phyloP scores from a whole-genome alignment of 495 filamentous ascomycete species.

The Xylaria flabelliformis region DNA sequence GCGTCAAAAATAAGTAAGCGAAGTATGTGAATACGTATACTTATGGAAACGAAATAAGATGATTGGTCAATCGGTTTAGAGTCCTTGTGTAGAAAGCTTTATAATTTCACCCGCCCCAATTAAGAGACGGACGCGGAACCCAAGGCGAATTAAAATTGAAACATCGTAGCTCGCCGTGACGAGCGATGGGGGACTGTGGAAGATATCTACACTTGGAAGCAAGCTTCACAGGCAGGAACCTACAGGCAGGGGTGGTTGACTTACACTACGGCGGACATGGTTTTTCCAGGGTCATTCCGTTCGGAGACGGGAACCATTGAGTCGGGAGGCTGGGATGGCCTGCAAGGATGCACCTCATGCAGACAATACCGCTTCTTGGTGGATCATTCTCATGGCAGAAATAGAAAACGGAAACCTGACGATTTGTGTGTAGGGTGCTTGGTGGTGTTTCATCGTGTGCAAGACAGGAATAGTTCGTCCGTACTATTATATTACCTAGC shows the following conservation, averaged over 20 bases:
- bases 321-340: slow-evolving; percentile 29
- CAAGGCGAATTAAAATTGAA: not conserved
- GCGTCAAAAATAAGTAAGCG: not conserved
- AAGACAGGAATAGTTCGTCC: slow-evolving; percentile 11
- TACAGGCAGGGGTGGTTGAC: slow-evolving; percentile 21
- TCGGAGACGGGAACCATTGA: slow-evolving; percentile 26
- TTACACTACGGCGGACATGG: slow-evolving; percentile 9
- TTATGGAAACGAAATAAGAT: not conserved
- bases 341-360: slow-evolving; percentile 28
- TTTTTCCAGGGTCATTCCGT: slow-evolving; percentile 14
- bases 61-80: not conserved
- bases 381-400: slow-evolving; percentile 22
- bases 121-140: not conserved
- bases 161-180: not conserved
- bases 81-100: not conserved
- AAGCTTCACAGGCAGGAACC: not conserved
- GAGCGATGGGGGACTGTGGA: not conserved
- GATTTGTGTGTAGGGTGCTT: not conserved
- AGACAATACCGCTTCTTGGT: slow-evolving; percentile 25
- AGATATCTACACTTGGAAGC: slow-evolving; percentile 1
- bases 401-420: slow-evolving; percentile 8
- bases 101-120: not conserved
- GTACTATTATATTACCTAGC: slow-evolving; percentile 8
- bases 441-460: slow-evolving; percentile 12
- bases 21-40: not conserved